Base-by-base conservation (phyloP, 2,329 filamentous ascomycete genomes). In the Metarhizium sp. region DNA sequence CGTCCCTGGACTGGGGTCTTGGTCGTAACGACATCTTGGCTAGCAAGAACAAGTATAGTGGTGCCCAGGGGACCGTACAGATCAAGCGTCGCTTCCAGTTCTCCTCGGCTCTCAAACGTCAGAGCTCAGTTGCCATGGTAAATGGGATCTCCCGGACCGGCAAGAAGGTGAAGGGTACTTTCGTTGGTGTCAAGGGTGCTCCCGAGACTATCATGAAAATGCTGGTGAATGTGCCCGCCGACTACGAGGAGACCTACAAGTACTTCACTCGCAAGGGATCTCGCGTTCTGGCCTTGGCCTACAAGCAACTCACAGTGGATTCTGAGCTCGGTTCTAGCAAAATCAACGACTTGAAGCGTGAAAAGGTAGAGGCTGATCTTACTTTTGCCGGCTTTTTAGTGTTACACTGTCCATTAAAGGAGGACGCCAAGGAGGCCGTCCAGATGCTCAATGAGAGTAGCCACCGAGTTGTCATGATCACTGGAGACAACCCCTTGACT, bases 361-460 rank as follows among this genome's bases (percentile, higher is more conserved):
- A 99, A 67, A 87, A 92, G 55, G 88, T 97, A 20, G 94, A 99
- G 70, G 81, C 82, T 51, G 84, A 87, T 29, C 76, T 99, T 51
- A 84, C 80, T 20, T 99, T 99, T 72, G 94, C 94, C 58, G 94
- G 94, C 57, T 99, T 99, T 76, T 77, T 99, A 59, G 91, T 99
- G 52, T 78, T 99, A 34, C 92, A 96, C 70, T 96, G 91, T 65
- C 94, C 94, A 5, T 79, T 99, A 56, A 99, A 99, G 74, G 92
- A 96, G 30, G 94, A 99, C 69, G 94, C 94, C 50, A 88, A 95
- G 73, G 86, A 94, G 69, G 86, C 94, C 43, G 90, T 99, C 45
- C 90, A 88, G 61, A 96, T 97, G 90, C 81, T 99, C 63, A 99
- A 96, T 68, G 94, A 99, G 76, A 97, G 92, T 73, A 97, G 92